Conservation (phyloP, 2,329 filamentous ascomycete species). For the Pestalotiopsis fici region DNA sequence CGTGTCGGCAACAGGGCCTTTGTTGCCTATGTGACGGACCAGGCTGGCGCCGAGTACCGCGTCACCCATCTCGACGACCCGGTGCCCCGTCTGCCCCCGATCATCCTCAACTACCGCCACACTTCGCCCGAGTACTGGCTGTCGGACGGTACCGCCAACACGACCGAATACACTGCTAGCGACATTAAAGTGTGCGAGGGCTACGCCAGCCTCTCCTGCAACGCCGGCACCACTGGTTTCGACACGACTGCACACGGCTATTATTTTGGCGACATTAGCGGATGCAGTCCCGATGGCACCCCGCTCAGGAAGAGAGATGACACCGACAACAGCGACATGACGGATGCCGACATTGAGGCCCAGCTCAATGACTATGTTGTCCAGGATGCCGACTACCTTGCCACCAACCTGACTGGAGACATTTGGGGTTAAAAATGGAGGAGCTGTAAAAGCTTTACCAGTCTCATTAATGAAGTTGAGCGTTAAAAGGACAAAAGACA, state of each 20-base stretch:
- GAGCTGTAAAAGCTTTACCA: background rate
- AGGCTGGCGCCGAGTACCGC: conserved; percentile 58
- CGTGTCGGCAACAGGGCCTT: conserved; percentile 62
- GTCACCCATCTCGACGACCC: conserved; percentile 70
- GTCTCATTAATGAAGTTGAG: too few species aligned
- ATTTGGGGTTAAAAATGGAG: conserved; percentile 2
- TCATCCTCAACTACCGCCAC: conserved; percentile 63
- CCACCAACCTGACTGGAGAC: background rate
- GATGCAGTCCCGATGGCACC: conserved; percentile 34
- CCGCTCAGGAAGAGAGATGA: conserved; percentile 19
- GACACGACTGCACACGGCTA: conserved; percentile 45
- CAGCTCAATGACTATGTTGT: conserved; percentile 23
- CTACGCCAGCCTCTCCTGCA: conserved; percentile 48
- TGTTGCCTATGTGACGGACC: conserved; percentile 52
- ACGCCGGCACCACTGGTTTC: conserved; percentile 48
- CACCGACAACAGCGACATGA: conserved; percentile 14
- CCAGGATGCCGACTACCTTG: conserved; percentile 21
- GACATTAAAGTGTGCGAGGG: conserved; percentile 51
- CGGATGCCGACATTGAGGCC: conserved; percentile 22
- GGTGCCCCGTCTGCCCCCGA: conserved; percentile 66
- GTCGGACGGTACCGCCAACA: conserved; percentile 31
- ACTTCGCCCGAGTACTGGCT: conserved; percentile 73
- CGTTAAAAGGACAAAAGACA: background rate
- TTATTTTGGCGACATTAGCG: conserved; percentile 48
- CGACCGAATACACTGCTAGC: conserved; percentile 34